Evolutionary conservation across 2,329 filamentous ascomycete species (phyloP).

Genomic region (Pseudogymnoascus pannorum): DNA sequence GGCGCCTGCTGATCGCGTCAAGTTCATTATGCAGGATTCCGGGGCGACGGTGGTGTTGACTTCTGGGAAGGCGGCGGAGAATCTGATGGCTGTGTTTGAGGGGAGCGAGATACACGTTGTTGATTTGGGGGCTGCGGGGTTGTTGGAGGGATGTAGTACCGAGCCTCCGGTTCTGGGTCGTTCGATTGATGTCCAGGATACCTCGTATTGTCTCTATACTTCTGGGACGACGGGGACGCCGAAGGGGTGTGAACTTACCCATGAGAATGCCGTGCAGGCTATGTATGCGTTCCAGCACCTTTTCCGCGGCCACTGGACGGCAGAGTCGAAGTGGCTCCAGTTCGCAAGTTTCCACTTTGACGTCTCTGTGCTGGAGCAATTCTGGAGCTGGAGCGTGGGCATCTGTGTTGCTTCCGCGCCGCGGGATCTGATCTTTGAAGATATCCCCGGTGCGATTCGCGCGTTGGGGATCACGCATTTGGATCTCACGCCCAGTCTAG

Average conservation of each 20-base stretch:
- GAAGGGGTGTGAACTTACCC: conserved; percentile 67
- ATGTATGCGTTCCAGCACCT: conserved; percentile 79
- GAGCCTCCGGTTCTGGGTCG: conserved; percentile 22
- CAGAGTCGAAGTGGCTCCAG: conserved; percentile 70
- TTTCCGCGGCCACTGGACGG: conserved; percentile 67
- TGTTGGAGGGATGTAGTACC: conserved; percentile 13
- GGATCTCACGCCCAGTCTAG: conserved; percentile 82
- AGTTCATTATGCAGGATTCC: conserved; percentile 50
- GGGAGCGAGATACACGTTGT: conserved; percentile 18
- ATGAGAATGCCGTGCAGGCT: conserved; percentile 82
- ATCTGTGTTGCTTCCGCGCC: conserved; percentile 78
- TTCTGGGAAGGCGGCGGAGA: conserved; percentile 36
- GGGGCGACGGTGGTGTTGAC: conserved; percentile 56
- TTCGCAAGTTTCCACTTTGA: conserved; percentile 95
- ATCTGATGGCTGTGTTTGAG: conserved; percentile 29
- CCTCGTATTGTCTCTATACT: conserved; percentile 31
- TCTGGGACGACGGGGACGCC: conserved; percentile 33
- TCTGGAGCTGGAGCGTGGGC: conserved; percentile 90
- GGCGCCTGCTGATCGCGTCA: conserved; percentile 28
- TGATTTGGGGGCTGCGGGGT: conserved; percentile 22
- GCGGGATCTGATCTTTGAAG: conserved; percentile 77
- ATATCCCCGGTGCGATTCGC: conserved; percentile 66
- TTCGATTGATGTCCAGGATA: conserved; percentile 21
- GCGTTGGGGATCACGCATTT: conserved; percentile 76
- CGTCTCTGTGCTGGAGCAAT: conserved; percentile 87